Conservation (phyloP, 2,329 filamentous ascomycete genomes). For the Claviceps sp. region DNA sequence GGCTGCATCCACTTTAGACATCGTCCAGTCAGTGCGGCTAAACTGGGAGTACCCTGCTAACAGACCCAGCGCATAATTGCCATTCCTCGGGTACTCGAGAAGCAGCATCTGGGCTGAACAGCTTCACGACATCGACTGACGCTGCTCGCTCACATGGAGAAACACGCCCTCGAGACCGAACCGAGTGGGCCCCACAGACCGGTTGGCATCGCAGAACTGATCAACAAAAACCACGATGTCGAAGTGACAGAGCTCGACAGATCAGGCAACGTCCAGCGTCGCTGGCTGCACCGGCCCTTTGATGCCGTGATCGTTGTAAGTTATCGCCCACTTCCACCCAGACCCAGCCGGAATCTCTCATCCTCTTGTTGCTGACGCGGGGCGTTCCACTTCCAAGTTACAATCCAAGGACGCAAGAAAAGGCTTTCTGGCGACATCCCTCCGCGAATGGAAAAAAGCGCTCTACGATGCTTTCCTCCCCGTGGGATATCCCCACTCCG, state of each 20-base stretch:
- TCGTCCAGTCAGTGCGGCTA: neutral
- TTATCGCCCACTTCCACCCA: neutral
- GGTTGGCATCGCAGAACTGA: conserved; percentile 12
- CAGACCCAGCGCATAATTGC: neutral
- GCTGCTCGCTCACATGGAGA: neutral
- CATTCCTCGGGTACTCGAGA: neutral
- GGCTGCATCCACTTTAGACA: neutral
- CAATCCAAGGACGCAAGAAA: conserved; percentile 11
- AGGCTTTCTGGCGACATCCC: conserved; percentile 14
- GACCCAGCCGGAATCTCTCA: neutral
- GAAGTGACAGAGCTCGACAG: conserved; percentile 25
- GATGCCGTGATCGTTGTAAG: conserved; percentile 16
- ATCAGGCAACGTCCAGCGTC: conserved; percentile 21
- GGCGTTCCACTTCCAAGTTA: conserved; percentile 10
- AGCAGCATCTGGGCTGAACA: neutral
- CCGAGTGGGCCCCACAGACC: neutral
- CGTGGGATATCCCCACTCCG: conserved; percentile 75
- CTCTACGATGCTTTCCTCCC: conserved; percentile 65
- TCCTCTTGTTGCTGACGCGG: neutral
- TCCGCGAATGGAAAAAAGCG: conserved; percentile 24
- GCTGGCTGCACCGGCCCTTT: conserved; percentile 20
- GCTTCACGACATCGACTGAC: neutral
- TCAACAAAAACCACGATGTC: conserved; percentile 14
- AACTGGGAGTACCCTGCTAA: neutral
- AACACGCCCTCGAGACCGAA: neutral